phyloP scores from a whole-genome alignment of 352 stramenopile species.

The Globisporangium cystogenes region DNA sequence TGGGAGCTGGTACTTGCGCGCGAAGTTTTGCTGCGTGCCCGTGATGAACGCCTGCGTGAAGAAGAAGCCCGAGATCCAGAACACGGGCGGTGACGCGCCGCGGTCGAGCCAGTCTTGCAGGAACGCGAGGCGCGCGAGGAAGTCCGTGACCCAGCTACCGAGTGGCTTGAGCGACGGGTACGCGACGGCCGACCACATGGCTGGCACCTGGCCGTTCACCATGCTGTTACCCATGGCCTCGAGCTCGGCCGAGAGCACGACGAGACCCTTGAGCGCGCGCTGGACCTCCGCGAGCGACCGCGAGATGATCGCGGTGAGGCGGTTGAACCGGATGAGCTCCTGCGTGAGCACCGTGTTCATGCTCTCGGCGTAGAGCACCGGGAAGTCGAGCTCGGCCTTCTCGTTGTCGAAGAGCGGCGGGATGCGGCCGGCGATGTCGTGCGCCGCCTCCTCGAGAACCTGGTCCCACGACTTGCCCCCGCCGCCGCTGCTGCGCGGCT shows the following conservation, averaged over 20 bases:
- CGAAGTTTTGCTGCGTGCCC: constrained; percentile 92
- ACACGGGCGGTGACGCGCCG: constrained; percentile 73
- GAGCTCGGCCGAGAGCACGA: constrained; percentile 91
- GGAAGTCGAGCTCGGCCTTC: constrained; percentile 81
- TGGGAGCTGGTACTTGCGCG: constrained; percentile 85
- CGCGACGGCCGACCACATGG: constrained; percentile 73
- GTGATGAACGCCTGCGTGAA: constrained; percentile 95
- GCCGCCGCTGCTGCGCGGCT: constrained; percentile 78
- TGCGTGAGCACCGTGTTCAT: constrained; percentile 90
- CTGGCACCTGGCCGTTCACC: constrained; percentile 88
- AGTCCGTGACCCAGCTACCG: constrained; percentile 90
- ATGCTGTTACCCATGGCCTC: constrained; percentile 93
- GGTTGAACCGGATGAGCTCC: constrained; percentile 91
- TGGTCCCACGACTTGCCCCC: constrained; percentile 89
- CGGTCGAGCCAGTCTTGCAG: constrained; percentile 81
- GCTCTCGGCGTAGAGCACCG: constrained; percentile 75
- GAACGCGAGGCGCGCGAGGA: constrained; percentile 78
- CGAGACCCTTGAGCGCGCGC: constrained; percentile 89
- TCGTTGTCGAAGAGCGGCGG: constrained; percentile 89
- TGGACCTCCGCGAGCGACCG: constrained; percentile 85
- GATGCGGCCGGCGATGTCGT: constrained; percentile 80
- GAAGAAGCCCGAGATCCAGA: constrained; percentile 94
- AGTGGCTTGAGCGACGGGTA: constrained; percentile 93
- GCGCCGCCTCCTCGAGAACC: constrained; percentile 76
- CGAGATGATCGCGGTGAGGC: constrained; percentile 71